Base-by-base conservation (phyloP, 257 asterid genomes). In the Solanum peruvianum region DNA sequence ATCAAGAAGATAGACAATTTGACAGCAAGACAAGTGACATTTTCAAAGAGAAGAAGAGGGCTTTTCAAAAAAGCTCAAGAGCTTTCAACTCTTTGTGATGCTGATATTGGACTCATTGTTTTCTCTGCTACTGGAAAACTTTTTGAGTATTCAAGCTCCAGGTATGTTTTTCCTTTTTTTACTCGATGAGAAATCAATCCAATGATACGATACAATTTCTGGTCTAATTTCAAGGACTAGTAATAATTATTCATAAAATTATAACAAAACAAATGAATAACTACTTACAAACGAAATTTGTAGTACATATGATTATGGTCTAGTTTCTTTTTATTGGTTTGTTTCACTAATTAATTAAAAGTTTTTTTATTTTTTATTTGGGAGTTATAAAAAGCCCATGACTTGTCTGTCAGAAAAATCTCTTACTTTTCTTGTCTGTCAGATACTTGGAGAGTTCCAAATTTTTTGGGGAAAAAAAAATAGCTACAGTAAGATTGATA, bases 1-100 rank as follows among this genome's bases (percentile, higher is more conserved):
- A 95, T 95, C 87, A 94, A 93, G 93, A 95, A 92, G 92, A 95
- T 95, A 21, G 98, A 95, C 52, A 93, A 93, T 92, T 86, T 95
- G 89, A 89, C 98, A 0, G 92, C 98, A 9, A 91, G 98, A 62
- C 98, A 95, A 52, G 98, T 95, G 75, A 95, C 98, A 0, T 95
- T 94, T 45, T 93, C 98, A 3, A 95, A 95, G 93, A 88, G 98
- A 89, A 92, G 98, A 91, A 94, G 94, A 92, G 98, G 98, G 89
- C 95, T 95, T 91, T 94, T 95, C 90, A 95, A 95, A 92, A 95
- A 95, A 82, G 98, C 98, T 87, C 91, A 92, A 3, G 98, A 95
- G 82, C 95, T 95, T 39, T 85, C 98, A 45, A 94, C 96, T 14
- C 96, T 95, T 10, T 94, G 98, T 80, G 98, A 95, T 91, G 98